Evolutionary conservation across 495 filamentous ascomycete genomes (phyloP).

Genomic region (Penicillium tannophilum): DNA sequence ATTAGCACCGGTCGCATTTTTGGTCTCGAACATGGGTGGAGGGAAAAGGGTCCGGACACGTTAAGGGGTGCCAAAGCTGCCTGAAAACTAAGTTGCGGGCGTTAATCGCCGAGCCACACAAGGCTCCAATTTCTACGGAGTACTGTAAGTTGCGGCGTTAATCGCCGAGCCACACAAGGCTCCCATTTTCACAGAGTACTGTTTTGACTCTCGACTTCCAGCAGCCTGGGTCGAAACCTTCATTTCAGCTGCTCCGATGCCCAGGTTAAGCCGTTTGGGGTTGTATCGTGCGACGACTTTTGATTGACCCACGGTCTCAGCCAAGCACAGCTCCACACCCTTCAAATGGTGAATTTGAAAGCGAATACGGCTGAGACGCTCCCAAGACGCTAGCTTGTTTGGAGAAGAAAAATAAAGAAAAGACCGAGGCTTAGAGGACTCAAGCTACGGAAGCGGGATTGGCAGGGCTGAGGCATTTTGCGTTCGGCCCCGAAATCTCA

Average conservation of each 20-base stretch:
- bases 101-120: too few relatives aligned
- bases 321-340: neutral
- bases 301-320: neutral
- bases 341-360: neutral
- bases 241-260: neutral
- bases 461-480: neutral
- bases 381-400: neutral
- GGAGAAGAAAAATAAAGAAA: neutral
- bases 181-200: too few relatives aligned
- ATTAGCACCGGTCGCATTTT: conserved; percentile 29
- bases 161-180: too few relatives aligned
- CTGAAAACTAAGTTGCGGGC: neutral
- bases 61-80: conserved; percentile 4
- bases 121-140: too few relatives aligned
- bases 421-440: neutral
- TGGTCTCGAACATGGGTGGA: conserved; percentile 29
- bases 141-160: too few relatives aligned
- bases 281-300: neutral
- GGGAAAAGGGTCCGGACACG: neutral
- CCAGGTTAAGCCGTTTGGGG: neutral
- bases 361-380: neutral
- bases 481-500: neutral
- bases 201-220: neutral
- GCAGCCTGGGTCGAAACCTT: too few relatives aligned
- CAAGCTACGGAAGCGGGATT: neutral